These are phyloP conservation scores for Melampsora americana DNA, from an alignment of 1,284 basidiomycete species.

Conservation along the genomic window DNA sequence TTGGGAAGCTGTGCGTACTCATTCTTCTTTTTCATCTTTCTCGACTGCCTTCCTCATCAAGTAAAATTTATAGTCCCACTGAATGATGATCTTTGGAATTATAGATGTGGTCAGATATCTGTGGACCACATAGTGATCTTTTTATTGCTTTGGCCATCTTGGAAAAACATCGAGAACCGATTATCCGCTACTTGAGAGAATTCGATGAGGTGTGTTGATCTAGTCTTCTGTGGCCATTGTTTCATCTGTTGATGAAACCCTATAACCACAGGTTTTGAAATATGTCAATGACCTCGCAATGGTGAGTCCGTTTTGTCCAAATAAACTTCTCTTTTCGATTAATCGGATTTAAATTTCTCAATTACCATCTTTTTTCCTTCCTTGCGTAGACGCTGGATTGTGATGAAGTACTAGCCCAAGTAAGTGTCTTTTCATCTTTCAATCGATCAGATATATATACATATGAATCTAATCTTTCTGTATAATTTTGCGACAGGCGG, in stretches of 20 bases:
- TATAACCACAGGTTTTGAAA: conserved; percentile 72
- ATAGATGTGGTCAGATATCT: conserved; percentile 86
- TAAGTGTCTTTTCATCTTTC: neutral
- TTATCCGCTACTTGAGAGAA: conserved; percentile 86
- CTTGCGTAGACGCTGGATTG: conserved; percentile 35
- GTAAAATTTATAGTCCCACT: neutral
- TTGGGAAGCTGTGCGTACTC: conserved; percentile 67
- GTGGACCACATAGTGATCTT: conserved; percentile 80
- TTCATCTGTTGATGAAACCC: neutral
- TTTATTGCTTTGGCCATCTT: conserved; percentile 91
- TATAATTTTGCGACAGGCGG: conserved; percentile 23
- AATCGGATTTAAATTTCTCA: neutral
- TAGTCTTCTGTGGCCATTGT: neutral
- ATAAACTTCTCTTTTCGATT: neutral
- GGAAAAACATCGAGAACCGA: conserved; percentile 87
- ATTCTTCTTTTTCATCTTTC: neutral
- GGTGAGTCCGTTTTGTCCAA: conserved; percentile 4
- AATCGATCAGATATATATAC: neutral
- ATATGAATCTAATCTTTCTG: neutral
- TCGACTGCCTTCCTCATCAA: too few relatives aligned
- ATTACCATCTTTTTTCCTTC: neutral
- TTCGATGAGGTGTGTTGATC: conserved; percentile 54
- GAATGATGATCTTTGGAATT: conserved; percentile 36
- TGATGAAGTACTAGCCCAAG: conserved; percentile 38
- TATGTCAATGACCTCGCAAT: conserved; percentile 50